Evolutionary conservation across 2,329 filamentous ascomycete genomes (phyloP).

Genomic region (Microsporum audouinii): DNA sequence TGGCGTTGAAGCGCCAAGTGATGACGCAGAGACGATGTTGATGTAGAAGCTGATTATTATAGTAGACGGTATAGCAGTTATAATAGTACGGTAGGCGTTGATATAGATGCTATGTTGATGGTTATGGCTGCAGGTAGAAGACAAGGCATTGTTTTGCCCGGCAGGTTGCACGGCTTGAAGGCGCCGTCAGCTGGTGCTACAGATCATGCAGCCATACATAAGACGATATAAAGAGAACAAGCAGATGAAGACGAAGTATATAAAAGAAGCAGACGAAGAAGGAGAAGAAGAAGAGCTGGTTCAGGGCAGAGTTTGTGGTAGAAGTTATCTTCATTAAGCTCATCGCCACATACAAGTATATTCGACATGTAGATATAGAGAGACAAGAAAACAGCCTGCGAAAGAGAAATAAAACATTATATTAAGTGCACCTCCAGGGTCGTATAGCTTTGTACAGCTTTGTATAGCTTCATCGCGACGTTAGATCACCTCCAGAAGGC

Average conservation of each 20-base stretch:
- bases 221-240: neutral
- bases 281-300: neutral
- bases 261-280: neutral
- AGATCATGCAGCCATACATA: neutral
- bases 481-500: conserved; percentile 12
- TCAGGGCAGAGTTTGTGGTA: neutral
- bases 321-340: neutral
- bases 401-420: neutral
- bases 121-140: neutral
- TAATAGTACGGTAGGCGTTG: no score
- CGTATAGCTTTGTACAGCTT: no score
- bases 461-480: no score
- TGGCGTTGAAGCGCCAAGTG: neutral
- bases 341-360: neutral
- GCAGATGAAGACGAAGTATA: neutral
- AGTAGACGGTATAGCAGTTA: no score
- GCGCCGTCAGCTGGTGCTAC: neutral
- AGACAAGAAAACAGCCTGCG: neutral
- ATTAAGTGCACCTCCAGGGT: neutral
- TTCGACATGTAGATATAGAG: neutral
- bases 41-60: no score
- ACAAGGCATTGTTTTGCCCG: neutral
- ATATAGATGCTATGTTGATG: no score
- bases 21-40: neutral
- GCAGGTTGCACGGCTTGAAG: neutral